Percentiles rank a stretch among this genome's conserved stretches.
Conservation (phyloP, 1,284 basidiomycete genomes). For the Xanthoconium separans region DNA sequence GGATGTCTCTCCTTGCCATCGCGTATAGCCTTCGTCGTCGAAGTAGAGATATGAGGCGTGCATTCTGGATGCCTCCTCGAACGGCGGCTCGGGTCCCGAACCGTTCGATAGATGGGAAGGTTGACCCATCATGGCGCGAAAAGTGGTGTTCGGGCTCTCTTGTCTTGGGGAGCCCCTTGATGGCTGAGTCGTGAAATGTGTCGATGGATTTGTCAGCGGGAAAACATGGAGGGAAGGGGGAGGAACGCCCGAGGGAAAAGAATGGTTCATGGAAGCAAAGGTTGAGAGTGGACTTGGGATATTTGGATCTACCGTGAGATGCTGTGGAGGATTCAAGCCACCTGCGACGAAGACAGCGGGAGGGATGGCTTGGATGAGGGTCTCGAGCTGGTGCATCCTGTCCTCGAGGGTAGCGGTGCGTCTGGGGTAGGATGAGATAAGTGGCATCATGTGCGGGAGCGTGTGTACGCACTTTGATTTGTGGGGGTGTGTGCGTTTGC, state of each 20-base stretch:
- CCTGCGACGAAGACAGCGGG: conserved; percentile 71
- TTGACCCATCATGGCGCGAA: conserved; percentile 41
- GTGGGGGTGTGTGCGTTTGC: conserved; percentile 78
- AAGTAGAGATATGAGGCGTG: conserved; percentile 78
- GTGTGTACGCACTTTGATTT: conserved; percentile 68
- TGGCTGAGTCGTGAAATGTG: conserved; percentile 57
- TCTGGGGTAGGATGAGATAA: conserved; percentile 35
- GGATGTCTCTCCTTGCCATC: conserved; percentile 89
- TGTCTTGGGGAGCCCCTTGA: conserved; percentile 40
- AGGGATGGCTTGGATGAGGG: conserved; percentile 77
- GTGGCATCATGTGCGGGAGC: background rate
- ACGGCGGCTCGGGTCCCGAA: conserved; percentile 40
- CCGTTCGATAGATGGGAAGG: conserved; percentile 27
- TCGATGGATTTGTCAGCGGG: conserved; percentile 75
- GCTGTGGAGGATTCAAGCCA: conserved; percentile 34
- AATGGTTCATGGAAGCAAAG: conserved; percentile 45
- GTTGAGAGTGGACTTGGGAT: conserved; percentile 49
- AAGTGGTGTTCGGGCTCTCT: conserved; percentile 44
- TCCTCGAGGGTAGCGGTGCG: conserved; percentile 78
- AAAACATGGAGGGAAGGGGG: conserved; percentile 74
- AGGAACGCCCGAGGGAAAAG: conserved; percentile 66
- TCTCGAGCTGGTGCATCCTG: conserved; percentile 81
- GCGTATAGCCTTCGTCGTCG: conserved; percentile 78
- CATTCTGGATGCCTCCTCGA: conserved; percentile 59
- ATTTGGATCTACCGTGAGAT: conserved; percentile 34